These are phyloP conservation scores for Staphylotrichum longicolle DNA, from an alignment of 495 filamentous ascomycete genomes.

Conservation along the genomic window DNA sequence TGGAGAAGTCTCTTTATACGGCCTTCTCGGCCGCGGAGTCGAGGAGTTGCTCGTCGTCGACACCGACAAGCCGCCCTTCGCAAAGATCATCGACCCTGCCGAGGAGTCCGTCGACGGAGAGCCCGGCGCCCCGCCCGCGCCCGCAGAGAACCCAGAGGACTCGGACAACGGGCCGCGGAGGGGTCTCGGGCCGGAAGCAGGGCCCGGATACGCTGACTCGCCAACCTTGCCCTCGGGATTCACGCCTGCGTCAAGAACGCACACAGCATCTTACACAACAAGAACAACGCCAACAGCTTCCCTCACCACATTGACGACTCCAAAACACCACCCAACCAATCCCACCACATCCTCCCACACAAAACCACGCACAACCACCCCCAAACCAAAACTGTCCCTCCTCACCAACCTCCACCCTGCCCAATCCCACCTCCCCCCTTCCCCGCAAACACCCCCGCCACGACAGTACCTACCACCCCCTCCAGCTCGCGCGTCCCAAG, in stretches of 20 bases:
- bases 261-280: neutral
- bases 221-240: conserved; percentile 7
- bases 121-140: neutral
- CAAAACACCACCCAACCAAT: neutral
- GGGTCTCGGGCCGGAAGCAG: neutral
- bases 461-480: no score
- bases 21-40: conserved; percentile 60
- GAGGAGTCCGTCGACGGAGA: conserved; percentile 2
- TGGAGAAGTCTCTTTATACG: conserved; percentile 65
- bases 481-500: neutral
- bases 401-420: conserved; percentile 3
- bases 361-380: neutral
- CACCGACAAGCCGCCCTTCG: conserved; percentile 41
- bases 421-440: neutral
- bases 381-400: conserved; percentile 13
- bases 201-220: neutral
- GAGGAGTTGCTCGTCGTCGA: conserved; percentile 67
- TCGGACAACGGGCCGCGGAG: neutral
- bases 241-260: neutral
- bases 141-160: conserved; percentile 8
- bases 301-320: neutral
- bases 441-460: neutral
- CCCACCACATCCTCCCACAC: neutral
- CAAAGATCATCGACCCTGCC: conserved; percentile 28
- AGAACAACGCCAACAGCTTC: neutral